Conservation (phyloP, 371 early-diverging fungal species). For the Syncephalis plumigaleata region DNA sequence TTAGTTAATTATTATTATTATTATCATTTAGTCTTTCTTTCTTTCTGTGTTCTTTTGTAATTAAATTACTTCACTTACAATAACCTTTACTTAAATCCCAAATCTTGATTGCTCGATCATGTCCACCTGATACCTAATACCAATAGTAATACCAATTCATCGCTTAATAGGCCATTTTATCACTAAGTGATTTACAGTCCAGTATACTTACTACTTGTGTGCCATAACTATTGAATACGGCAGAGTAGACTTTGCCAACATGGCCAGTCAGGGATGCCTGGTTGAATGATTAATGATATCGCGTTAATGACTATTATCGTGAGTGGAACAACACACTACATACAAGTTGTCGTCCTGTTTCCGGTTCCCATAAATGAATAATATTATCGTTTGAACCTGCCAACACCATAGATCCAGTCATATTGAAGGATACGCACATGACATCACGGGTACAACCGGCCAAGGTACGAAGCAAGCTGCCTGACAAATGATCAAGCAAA, state of each 20-base stretch:
- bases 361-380: slow-evolving; percentile 68
- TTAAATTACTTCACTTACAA: slow-evolving; percentile 24
- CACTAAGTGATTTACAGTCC: too few species aligned
- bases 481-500: too few species aligned
- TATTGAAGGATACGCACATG: slow-evolving; percentile 66
- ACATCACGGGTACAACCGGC: slow-evolving; percentile 73
- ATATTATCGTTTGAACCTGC: slow-evolving; percentile 85
- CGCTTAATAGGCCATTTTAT: neutral
- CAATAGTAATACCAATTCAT: neutral
- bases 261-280: slow-evolving; percentile 91
- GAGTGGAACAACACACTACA: neutral
- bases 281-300: too few species aligned
- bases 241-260: slow-evolving; percentile 80
- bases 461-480: slow-evolving; percentile 32
- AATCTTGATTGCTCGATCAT: slow-evolving; percentile 88
- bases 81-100: slow-evolving; percentile 86
- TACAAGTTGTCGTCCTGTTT: slow-evolving; percentile 49
- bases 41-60: too few species aligned
- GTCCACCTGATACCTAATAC: slow-evolving; percentile 67
- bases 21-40: too few species aligned
- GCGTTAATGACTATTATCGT: too few species aligned
- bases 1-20: neutral
- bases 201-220: slow-evolving; percentile 42
- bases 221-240: slow-evolving; percentile 65
- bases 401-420: slow-evolving; percentile 54